phyloP scores from a whole-genome alignment of 2,329 filamentous ascomycete genomes.

The Fusarium nygamai region DNA sequence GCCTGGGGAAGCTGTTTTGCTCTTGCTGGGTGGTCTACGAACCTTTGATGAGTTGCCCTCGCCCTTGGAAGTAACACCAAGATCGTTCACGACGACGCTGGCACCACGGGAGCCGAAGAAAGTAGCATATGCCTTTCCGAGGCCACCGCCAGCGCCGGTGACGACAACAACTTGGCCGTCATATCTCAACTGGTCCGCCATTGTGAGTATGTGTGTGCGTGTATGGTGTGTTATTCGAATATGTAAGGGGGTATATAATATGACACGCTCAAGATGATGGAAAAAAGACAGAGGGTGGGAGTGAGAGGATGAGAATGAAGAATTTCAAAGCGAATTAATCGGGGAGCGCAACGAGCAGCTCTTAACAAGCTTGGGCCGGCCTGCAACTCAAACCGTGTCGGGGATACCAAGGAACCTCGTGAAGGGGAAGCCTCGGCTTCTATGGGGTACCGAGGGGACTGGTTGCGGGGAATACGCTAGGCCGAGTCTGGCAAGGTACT shows the following conservation, averaged over 20 bases:
- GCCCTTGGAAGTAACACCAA: slow-evolving; percentile 92
- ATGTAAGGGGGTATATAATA: slow-evolving; percentile 24
- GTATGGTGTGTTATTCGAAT: slow-evolving; percentile 11
- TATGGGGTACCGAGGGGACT: slow-evolving; percentile 45
- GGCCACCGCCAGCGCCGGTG: slow-evolving; percentile 81
- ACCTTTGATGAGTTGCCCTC: slow-evolving; percentile 90
- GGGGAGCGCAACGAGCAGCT: slow-evolving; percentile 33
- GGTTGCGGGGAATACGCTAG: slow-evolving; percentile 42
- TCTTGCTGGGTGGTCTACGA: slow-evolving; percentile 39
- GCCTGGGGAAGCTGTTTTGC: not conserved
- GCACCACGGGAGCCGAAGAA: slow-evolving; percentile 95
- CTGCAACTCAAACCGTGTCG: slow-evolving; percentile 23
- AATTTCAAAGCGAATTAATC: slow-evolving; percentile 1
- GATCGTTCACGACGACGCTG: slow-evolving; percentile 95
- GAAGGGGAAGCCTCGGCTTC: slow-evolving; percentile 46
- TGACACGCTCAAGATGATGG: slow-evolving; percentile 30
- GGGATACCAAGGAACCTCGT: slow-evolving; percentile 27
- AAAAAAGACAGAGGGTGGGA: slow-evolving; percentile 1
- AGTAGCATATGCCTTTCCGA: slow-evolving; percentile 83
- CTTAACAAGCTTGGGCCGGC: slow-evolving; percentile 43
- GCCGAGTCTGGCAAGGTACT: slow-evolving; percentile 26
- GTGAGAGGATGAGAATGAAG: not conserved
- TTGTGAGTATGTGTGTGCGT: slow-evolving; percentile 51
- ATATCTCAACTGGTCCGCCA: slow-evolving; percentile 77
- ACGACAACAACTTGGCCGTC: slow-evolving; percentile 87